Conservation (phyloP, 768 basidiomycete species). For the Rubroboletus pulcherrimus region DNA sequence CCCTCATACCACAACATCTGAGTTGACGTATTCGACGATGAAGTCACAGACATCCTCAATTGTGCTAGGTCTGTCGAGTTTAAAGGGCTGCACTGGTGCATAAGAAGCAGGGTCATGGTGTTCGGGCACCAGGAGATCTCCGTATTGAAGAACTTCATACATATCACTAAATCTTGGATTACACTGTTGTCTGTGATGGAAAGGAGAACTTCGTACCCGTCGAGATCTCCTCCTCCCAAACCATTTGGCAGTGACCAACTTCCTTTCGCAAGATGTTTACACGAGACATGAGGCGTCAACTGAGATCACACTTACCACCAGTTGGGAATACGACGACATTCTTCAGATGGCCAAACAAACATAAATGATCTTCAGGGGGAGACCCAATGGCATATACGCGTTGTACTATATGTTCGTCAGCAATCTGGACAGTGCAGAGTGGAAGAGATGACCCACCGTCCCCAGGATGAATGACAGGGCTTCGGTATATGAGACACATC, state of each 20-base stretch:
- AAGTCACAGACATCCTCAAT: constrained; percentile 77
- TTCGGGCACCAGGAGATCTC: constrained; percentile 50
- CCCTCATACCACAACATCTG: constrained; percentile 64
- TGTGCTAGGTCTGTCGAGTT: constrained; percentile 45
- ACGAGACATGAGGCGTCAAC: not conserved
- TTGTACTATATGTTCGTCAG: constrained; percentile 46
- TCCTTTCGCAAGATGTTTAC: constrained; percentile 35
- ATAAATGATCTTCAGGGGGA: constrained; percentile 53
- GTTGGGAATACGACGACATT: constrained; percentile 74
- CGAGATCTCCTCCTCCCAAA: constrained; percentile 75
- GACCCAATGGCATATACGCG: constrained; percentile 67
- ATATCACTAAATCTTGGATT: constrained; percentile 44
- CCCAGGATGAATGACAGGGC: constrained; percentile 73
- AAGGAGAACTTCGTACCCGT: constrained; percentile 46
- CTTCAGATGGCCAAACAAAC: constrained; percentile 56
- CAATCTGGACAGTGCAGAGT: not conserved
- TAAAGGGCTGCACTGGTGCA: constrained; percentile 32
- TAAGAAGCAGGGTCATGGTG: constrained; percentile 54
- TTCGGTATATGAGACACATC: constrained; percentile 59
- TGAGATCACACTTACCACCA: constrained; percentile 40
- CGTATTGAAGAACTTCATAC: constrained; percentile 58
- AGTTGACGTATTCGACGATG: constrained; percentile 79
- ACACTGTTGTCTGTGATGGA: not conserved
- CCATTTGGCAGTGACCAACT: constrained; percentile 61
- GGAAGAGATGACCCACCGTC: constrained; percentile 45